A percentile compares a stretch with the other conserved stretches of the same genome.
phyloP scores from a whole-genome alignment of 176 grass and related monocot genomes.

The Rhynchospora pubera region DNA sequence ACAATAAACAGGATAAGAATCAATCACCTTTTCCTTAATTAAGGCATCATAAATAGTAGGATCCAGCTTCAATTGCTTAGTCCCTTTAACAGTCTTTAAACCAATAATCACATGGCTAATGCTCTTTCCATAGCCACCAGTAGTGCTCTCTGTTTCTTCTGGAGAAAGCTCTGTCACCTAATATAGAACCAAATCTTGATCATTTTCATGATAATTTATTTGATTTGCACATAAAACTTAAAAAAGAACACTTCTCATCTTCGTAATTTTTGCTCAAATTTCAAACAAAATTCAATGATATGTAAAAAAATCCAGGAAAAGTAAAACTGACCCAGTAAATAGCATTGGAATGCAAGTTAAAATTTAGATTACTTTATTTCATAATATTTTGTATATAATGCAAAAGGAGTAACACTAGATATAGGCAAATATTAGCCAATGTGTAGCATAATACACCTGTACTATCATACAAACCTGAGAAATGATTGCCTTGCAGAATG shows the following conservation, averaged over 20 bases:
- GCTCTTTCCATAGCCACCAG: slow-evolving; percentile 75
- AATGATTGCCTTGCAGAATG: background rate
- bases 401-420: background rate
- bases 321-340: background rate
- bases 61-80: slow-evolving; percentile 89
- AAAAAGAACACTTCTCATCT: background rate
- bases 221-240: background rate
- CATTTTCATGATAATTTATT: background rate
- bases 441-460: background rate
- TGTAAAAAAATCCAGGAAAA: background rate
- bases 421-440: background rate
- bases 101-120: slow-evolving; percentile 88
- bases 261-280: background rate
- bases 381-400: background rate
- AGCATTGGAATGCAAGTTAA: background rate
- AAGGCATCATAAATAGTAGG: slow-evolving; percentile 95
- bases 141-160: slow-evolving; percentile 73
- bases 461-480: background rate
- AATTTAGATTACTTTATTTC: background rate
- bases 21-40: slow-evolving; percentile 91
- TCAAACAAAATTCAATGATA: background rate
- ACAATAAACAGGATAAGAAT: background rate
- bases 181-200: slow-evolving; percentile 21
- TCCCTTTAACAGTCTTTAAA: slow-evolving; percentile 94
- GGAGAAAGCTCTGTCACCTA: slow-evolving; percentile 95